phyloP scores from a whole-genome alignment of 176 grass and related monocot genomes.

The Urochloa ruziziensis region DNA sequence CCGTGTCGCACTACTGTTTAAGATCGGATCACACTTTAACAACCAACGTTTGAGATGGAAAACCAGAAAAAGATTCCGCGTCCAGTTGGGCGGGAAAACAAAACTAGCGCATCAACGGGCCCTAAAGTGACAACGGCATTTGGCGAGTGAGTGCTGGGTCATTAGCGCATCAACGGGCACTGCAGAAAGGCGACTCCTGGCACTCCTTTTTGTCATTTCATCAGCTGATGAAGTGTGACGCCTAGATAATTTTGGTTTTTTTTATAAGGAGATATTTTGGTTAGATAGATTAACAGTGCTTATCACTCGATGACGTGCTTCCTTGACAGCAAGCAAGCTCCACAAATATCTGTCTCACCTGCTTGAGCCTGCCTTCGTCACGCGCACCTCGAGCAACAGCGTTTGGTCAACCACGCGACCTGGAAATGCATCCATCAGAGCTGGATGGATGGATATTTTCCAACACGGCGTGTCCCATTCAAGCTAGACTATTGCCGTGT shows the following conservation, averaged over 20 bases:
- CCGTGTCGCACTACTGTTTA: neutral
- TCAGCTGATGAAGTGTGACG: neutral
- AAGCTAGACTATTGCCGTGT: neutral
- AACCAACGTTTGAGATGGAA: neutral
- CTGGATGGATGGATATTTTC: neutral
- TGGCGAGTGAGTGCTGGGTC: neutral
- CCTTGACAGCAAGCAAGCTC: neutral
- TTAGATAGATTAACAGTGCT: neutral
- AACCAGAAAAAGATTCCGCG: neutral
- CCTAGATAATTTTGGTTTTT: conserved; percentile 5
- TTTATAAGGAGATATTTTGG: too few relatives aligned
- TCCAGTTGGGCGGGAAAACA: too few relatives aligned
- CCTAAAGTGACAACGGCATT: neutral
- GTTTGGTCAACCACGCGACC: conserved; percentile 9
- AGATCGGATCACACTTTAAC: neutral
- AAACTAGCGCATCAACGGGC: too few relatives aligned
- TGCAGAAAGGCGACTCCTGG: neutral
- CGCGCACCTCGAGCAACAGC: neutral
- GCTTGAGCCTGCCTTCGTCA: neutral
- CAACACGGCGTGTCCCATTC: neutral
- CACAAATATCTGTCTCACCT: conserved; percentile 20
- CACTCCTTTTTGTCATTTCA: neutral
- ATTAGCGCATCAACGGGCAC: neutral
- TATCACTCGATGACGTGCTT: neutral
- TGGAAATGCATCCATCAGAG: neutral